Base-by-base conservation (phyloP, 257 asterid genomes). In the Solanum bulbocastanum region DNA sequence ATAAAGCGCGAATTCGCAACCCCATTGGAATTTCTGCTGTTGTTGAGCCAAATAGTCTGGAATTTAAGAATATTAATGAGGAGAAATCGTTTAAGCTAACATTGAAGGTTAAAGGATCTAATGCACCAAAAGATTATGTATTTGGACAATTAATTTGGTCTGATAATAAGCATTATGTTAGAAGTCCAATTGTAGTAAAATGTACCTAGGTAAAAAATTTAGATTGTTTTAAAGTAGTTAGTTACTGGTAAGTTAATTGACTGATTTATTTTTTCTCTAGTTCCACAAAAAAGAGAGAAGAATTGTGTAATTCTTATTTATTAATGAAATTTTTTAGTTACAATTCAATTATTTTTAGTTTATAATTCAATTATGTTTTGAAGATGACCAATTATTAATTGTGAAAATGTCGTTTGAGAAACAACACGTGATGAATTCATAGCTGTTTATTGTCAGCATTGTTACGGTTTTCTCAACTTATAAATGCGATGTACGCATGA, bases 161-260 rank as follows among this genome's bases (percentile, higher is more conserved):
- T 60, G 98, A 96, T 92, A 94, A 96, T 62, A 93, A 89, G 79
- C 99, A 96, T 73, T 89, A 89, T 86, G 99, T 93, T 1, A 94
- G 97, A 88, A 96, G 96, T 96, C 96, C 97, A 42, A 93, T 96
- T 88, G 96, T 93, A 30, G 97, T 94, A 72, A 94, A 92, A 84
- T 87, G 90, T 56, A 36, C 56, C 79, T 44, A 78, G 68, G 2
- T 39, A 23, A 7, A 15, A 5, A 9, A 0, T 2, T 49, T 32
- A 22, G 14, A 35, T 39, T 72, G 27, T 72, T 40, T 15, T 22
- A 0, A 42, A 40, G 13, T 33, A 40, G 32, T 42, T n/a, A 33
- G 27, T n/a, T 86, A 13, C 14, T 6, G 42, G 15, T 62, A 25
- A 56, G 74, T 66, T 85, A 52, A 23, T 62, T 73, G 40, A 25